Evolutionary conservation across 2,329 filamentous ascomycete species (phyloP), one percentile per base, ranked within the genome.

Genomic region (Pseudofabraea citricarpa): DNA sequence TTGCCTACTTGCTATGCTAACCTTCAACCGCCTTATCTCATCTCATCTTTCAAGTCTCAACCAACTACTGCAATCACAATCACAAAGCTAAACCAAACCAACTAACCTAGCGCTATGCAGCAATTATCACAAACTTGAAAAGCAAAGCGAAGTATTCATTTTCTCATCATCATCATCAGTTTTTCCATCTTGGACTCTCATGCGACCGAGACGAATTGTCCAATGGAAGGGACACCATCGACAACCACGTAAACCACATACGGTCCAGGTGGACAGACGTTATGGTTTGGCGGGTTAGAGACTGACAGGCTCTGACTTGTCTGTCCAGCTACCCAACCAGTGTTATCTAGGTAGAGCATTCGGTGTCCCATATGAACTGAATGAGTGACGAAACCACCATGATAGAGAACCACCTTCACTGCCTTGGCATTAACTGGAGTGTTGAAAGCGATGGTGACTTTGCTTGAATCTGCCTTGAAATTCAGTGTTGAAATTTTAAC

Each of bases 321-420:
- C 31, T 54, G 50, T 9, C 67, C 68, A 2, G 66, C 55, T n/a
- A 54, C 54, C 58, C 71, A 79, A 29, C 71, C 73, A 16, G 60
- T 62, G 35, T 57, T 63, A 49, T 80, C 75, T 31, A 81, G 63
- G 52, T 71, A 70, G 31, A 74, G 45, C 71, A 80, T 75, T 9
- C 76, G 70, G 50, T 79, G 75, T 33, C 75, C 75, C 78, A 81
- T 81, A 56, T 81, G 77, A 16, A 81, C 55, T 2, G 69, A 72
- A 58, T 82, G 78, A 26, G 78, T 81, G 32, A 80, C 73, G 51
- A 77, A 81, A 5, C 78, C 78, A 33, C 74, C 74, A 52, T 79
- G 71, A 58, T 80, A 79, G 16, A 81, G 66, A 3, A 65, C 63
- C 15, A 79, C 66, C 54, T 74, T 72, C 41, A 73, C 63, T 3